Conservation (phyloP, 2,329 filamentous ascomycete genomes). For the Aspergillus tubingensis region DNA sequence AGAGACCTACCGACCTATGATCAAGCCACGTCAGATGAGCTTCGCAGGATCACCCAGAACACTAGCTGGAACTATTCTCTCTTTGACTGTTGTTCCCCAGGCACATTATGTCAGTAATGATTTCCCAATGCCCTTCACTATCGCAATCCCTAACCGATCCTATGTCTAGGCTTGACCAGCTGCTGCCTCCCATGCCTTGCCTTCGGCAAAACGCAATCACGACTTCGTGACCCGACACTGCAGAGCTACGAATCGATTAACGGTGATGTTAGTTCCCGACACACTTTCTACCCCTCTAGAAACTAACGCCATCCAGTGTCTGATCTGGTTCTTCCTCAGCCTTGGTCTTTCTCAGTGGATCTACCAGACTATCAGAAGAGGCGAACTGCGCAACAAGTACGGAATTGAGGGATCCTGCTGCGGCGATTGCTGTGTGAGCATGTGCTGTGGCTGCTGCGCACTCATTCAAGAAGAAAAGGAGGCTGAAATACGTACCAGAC, state of each 20-base stretch:
- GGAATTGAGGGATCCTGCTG: conserved; percentile 21
- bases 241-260: conserved; percentile 15
- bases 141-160: not conserved
- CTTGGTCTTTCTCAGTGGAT: conserved; percentile 22
- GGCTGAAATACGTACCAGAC: conserved; percentile 19
- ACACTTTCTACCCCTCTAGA: not conserved
- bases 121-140: not conserved
- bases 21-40: conserved; percentile 2
- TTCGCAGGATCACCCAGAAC: conserved; percentile 10
- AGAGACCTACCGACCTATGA: conserved; percentile 8
- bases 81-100: conserved; percentile 17
- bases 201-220: conserved; percentile 21
- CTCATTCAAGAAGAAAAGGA: conserved; percentile 27
- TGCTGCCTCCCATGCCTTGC: conserved; percentile 23
- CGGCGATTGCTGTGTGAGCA: conserved; percentile 21
- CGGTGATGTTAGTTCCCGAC: not conserved
- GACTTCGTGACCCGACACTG: conserved; percentile 12
- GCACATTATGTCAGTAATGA: conserved; percentile 19
- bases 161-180: conserved; percentile 13
- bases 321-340: conserved; percentile 15
- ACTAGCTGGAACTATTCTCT: conserved; percentile 21
- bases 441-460: conserved; percentile 24
- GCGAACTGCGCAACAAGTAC: conserved; percentile 19
- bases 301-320: conserved; percentile 8
- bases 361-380: conserved; percentile 20